Evolutionary conservation across 2,329 filamentous ascomycete species (phyloP), one percentile per base, ranked within the genome.

Genomic region (Penicillium italicum): DNA sequence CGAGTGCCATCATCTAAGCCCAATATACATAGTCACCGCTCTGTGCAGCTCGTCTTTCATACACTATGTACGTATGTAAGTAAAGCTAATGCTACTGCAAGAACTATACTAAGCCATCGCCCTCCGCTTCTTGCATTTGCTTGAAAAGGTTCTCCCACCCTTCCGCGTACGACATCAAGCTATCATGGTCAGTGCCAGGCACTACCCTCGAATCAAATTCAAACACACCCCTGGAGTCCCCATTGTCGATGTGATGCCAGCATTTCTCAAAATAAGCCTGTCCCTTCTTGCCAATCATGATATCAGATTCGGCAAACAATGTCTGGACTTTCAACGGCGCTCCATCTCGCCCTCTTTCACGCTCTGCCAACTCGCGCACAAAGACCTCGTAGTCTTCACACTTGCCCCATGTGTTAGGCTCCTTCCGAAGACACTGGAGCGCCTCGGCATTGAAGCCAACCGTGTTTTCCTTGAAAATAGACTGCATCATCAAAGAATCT

Each of bases 191-290:
- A 10, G 72, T 71, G 1, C 62, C 72, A 7, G 66, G 22, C 11
- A 74, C 56, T 9, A 63, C 61, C 14, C 6, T 58, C 18, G 61
- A 65, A n/a, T 63, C 50, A n/a, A 78, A 74, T 43, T 74, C 66
- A 28, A 79, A 62, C 0, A 58, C 61, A 9, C 62, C 62, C 2
- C 61, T 62, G 12, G 69, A 61, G 11, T 59, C 65, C 6, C 65
- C 68, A 12, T 62, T 54, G 5, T 37, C 50, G 0, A 34, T 18
- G 5, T 48, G 59, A 20, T 49, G 58, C 74, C 76, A 80, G 51
- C 76, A 76, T 4, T 69, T 43, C 53, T 78, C 69, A 46, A 79
- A 76, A 65, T 78, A 80, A 38, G 64, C 52, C 63, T 71, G 69
- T 3, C 78, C 78, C 12, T 66, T 66, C 41, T 69, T 69, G 0